Evolutionary conservation across 176 grass and related monocot genomes (phyloP).

Genomic region (Bothriochloa decipiens): DNA sequence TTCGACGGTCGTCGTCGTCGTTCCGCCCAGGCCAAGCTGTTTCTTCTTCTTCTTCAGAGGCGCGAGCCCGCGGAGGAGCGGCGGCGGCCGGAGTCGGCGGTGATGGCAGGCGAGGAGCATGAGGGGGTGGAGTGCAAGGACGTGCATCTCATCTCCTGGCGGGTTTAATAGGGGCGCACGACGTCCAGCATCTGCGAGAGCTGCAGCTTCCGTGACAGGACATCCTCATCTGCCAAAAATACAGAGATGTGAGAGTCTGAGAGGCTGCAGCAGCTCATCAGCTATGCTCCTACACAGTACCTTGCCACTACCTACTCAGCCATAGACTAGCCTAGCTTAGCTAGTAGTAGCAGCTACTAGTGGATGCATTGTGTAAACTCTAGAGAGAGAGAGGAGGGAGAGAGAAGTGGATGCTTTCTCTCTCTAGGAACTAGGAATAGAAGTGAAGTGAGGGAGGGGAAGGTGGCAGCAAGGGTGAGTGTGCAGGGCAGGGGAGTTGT

Average conservation of each 20-base stretch:
- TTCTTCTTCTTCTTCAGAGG: not conserved
- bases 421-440: slow-evolving; percentile 45
- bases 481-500: slow-evolving; percentile 24
- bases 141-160: slow-evolving; percentile 47
- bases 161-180: slow-evolving; percentile 59
- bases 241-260: slow-evolving; percentile 53
- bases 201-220: slow-evolving; percentile 95
- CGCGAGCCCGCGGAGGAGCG: not conserved
- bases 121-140: slow-evolving; percentile 33
- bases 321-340: slow-evolving; percentile 31
- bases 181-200: slow-evolving; percentile 7
- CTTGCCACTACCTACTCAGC: slow-evolving; percentile 54
- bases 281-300: slow-evolving; percentile 34
- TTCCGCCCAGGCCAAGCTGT: not conserved
- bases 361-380: slow-evolving; percentile 63
- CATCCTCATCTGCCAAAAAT: slow-evolving; percentile 95
- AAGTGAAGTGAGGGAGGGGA: slow-evolving; percentile 22
- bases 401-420: slow-evolving; percentile 38
- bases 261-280: slow-evolving; percentile 44
- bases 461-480: slow-evolving; percentile 23
- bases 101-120: slow-evolving; percentile 31
- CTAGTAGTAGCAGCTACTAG: not conserved
- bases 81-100: slow-evolving; percentile 39
- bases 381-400: slow-evolving; percentile 3
- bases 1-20: not conserved